Conservation (phyloP, 1,284 basidiomycete species). For the Apiotrichum gracile region DNA sequence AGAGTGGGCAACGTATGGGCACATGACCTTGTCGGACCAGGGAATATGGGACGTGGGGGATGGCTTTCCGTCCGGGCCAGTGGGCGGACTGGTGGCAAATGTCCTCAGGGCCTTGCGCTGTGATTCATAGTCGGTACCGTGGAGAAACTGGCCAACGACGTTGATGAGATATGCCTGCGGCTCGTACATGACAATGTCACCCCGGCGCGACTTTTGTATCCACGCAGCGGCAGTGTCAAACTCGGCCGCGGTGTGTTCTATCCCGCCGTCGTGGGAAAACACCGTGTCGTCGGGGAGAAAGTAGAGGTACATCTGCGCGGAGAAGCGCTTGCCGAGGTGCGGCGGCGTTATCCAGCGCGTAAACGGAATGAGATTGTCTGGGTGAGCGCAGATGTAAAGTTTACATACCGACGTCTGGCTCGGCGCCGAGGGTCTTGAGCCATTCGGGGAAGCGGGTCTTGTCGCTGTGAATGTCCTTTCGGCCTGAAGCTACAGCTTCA, state of each 20-base stretch:
- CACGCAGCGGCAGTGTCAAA: slow-evolving; percentile 10
- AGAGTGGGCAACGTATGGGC: background rate
- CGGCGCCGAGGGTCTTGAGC: slow-evolving; percentile 7
- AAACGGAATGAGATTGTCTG: slow-evolving; percentile 14
- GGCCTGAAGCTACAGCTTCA: background rate
- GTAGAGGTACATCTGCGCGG: slow-evolving; percentile 20
- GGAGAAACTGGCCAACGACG: slow-evolving; percentile 4
- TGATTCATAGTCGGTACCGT: slow-evolving; percentile 2
- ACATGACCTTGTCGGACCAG: slow-evolving; percentile 16
- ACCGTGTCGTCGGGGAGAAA: slow-evolving; percentile 6
- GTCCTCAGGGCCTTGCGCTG: slow-evolving; percentile 2
- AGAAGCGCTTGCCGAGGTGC: slow-evolving; percentile 11
- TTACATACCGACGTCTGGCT: slow-evolving; percentile 5
- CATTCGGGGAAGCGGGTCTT: slow-evolving; percentile 11
- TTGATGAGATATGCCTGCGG: slow-evolving; percentile 16
- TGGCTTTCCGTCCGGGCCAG: background rate
- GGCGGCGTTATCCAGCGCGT: slow-evolving; percentile 18
- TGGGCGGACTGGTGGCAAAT: slow-evolving; percentile 6
- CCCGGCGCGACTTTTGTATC: background rate
- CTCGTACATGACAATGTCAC: slow-evolving; percentile 14
- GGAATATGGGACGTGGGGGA: background rate
- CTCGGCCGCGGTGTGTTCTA: slow-evolving; percentile 14
- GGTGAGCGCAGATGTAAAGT: background rate
- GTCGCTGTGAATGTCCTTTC: slow-evolving; percentile 9
- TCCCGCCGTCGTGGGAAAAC: slow-evolving; percentile 13